These are phyloP conservation scores for Brassica rapa DNA, from an alignment of 345 rosid species.

Conservation along the genomic window DNA sequence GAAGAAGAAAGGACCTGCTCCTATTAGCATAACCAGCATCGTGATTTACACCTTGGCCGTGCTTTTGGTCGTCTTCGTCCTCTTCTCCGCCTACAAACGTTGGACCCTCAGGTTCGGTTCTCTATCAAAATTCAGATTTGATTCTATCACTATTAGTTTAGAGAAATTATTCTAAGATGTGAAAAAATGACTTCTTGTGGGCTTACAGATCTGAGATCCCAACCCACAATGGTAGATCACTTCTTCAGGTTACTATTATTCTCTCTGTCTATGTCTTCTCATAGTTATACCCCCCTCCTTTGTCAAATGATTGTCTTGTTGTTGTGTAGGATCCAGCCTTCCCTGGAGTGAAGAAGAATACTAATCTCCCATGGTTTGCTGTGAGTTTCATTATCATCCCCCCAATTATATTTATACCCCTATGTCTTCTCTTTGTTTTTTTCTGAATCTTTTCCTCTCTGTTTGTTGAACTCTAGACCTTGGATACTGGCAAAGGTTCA, in stretches of 20 bases:
- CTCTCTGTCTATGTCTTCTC: background rate
- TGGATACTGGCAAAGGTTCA: constrained; percentile 66
- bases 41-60: constrained; percentile 47
- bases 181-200: background rate
- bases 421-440: background rate
- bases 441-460: background rate
- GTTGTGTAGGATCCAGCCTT: constrained; percentile 41
- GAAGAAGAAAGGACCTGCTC: constrained; percentile 69
- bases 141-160: background rate
- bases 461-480: constrained; percentile 44
- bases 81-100: constrained; percentile 59
- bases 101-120: constrained; percentile 68
- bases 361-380: constrained; percentile 61
- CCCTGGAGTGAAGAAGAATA: constrained; percentile 43
- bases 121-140: background rate
- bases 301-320: constrained; percentile 17
- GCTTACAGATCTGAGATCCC: constrained; percentile 57
- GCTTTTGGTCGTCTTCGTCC: constrained; percentile 50
- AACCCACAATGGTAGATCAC: constrained; percentile 43
- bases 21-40: constrained; percentile 54
- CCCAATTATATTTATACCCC: too few species aligned
- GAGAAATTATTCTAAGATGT: background rate
- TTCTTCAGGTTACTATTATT: constrained; percentile 50
- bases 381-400: constrained; percentile 34
- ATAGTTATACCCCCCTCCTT: too few species aligned